Evolutionary conservation across 805 yeast genomes (phyloP).

Genomic region (Yamadazyma insecticola): DNA sequence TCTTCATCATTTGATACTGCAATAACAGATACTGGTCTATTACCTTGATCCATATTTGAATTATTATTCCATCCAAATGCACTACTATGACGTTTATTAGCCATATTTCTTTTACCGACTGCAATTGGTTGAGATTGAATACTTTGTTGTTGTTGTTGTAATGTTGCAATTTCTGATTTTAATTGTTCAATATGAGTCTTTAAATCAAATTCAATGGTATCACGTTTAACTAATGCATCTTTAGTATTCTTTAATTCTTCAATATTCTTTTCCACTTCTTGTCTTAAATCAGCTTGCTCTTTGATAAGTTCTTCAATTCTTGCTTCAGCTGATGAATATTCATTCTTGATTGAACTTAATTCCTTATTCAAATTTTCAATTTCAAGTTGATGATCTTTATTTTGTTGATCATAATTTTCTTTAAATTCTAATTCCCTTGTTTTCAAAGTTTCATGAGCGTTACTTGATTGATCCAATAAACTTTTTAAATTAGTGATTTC

Average conservation of each 20-base stretch:
- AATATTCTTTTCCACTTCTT: constrained; percentile 57
- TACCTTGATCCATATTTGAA: constrained; percentile 18
- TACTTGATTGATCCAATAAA: constrained; percentile 49
- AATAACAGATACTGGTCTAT: constrained; percentile 59
- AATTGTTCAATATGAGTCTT: constrained; percentile 56
- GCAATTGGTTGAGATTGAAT: constrained; percentile 13
- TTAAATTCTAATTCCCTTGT: constrained; percentile 51
- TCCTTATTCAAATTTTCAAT: constrained; percentile 51
- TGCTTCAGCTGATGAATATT: constrained; percentile 52
- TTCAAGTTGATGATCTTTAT: constrained; percentile 45
- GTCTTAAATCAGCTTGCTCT: constrained; percentile 58
- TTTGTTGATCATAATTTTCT: constrained; percentile 40
- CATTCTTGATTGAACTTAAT: constrained; percentile 48
- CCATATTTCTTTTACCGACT: constrained; percentile 27
- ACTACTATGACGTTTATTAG: constrained; percentile 38
- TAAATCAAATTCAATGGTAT: constrained; percentile 61
- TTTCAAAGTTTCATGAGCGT: constrained; percentile 50
- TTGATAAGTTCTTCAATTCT: constrained; percentile 58
- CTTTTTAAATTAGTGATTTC: constrained; percentile 49
- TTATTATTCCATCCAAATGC: constrained; percentile 3
- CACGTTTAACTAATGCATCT: constrained; percentile 52
- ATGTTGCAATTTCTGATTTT: constrained; percentile 46
- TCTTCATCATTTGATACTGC: constrained; percentile 53
- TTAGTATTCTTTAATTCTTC: constrained; percentile 60
- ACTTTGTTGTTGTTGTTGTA: constrained; percentile 29